Evolutionary conservation across 2,329 filamentous ascomycete species (phyloP).

Genomic region (Clonostachys solani): DNA sequence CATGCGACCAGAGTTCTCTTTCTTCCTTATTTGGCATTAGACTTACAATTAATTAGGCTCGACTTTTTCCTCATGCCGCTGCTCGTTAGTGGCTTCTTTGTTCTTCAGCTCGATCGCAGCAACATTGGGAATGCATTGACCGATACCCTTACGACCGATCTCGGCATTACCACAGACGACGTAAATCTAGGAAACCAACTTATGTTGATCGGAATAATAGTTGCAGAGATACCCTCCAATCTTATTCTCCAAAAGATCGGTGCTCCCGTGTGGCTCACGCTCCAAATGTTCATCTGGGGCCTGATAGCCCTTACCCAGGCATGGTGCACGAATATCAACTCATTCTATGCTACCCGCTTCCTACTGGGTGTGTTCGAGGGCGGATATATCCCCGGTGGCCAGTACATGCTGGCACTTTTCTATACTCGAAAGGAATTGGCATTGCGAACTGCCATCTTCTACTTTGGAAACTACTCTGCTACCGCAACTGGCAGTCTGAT

Average conservation of each 20-base stretch:
- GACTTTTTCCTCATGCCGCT: constrained; percentile 11
- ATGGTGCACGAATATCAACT: constrained; percentile 5
- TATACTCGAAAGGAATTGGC: constrained; percentile 11
- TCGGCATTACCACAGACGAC: constrained; percentile 40
- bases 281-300: constrained; percentile 10
- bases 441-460: constrained; percentile 7
- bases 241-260: constrained; percentile 6
- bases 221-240: constrained; percentile 22
- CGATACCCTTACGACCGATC: constrained; percentile 38
- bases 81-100: constrained; percentile 10
- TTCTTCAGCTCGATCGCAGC: constrained; percentile 15
- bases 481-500: constrained; percentile 4
- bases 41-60: constrained; percentile 1
- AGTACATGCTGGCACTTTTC: constrained; percentile 9
- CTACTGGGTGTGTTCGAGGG: constrained; percentile 11
- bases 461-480: constrained; percentile 7
- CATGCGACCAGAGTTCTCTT: too few species aligned
- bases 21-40: too few species aligned
- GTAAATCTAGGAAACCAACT: constrained; percentile 44
- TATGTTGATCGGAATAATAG: constrained; percentile 37
- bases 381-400: constrained; percentile 11
- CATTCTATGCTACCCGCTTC: constrained; percentile 10
- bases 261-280: constrained; percentile 5
- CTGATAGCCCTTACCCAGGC: constrained; percentile 9
- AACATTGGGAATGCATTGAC: constrained; percentile 43